A percentile compares a stretch with the other conserved stretches of the same genome.
phyloP scores from a whole-genome alignment of 352 stramenopile genomes.

The Globisporangium splendens region DNA sequence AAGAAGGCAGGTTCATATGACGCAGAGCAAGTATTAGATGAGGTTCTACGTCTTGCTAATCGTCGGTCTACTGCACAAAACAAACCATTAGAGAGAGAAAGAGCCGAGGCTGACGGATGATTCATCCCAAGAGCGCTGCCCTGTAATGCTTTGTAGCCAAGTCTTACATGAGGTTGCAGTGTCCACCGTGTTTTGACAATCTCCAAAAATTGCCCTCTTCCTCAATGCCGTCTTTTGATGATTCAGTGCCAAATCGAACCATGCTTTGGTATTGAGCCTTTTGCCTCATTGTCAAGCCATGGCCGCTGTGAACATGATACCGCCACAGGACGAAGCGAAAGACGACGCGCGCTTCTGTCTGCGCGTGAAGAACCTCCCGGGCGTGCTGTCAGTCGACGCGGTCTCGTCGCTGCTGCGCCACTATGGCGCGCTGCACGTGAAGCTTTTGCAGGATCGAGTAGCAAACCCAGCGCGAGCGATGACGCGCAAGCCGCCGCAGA shows the following conservation, averaged over 20 bases:
- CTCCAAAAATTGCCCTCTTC: not conserved
- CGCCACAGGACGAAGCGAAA: not conserved
- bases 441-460: slow-evolving; percentile 29
- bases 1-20: too few relatives aligned
- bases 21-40: too few relatives aligned
- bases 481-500: slow-evolving; percentile 27
- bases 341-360: slow-evolving; percentile 17
- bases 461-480: slow-evolving; percentile 15
- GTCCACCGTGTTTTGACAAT: slow-evolving; percentile 3
- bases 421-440: slow-evolving; percentile 50
- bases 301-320: not conserved
- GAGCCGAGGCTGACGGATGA: not conserved
- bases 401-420: slow-evolving; percentile 55
- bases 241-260: too few relatives aligned
- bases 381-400: slow-evolving; percentile 47
- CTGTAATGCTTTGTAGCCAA: not conserved
- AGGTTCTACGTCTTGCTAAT: too few relatives aligned
- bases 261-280: too few relatives aligned
- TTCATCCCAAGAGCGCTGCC: not conserved
- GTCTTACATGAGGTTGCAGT: not conserved
- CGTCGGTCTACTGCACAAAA: not conserved
- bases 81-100: slow-evolving; percentile 9
- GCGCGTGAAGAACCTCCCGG: slow-evolving; percentile 58
- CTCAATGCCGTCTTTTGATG: not conserved
- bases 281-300: not conserved